Evolutionary conservation across 495 filamentous ascomycete genomes (phyloP), one percentile per base, ranked within the genome.

Genomic region (Hyphodiscus hymeniophilus): DNA sequence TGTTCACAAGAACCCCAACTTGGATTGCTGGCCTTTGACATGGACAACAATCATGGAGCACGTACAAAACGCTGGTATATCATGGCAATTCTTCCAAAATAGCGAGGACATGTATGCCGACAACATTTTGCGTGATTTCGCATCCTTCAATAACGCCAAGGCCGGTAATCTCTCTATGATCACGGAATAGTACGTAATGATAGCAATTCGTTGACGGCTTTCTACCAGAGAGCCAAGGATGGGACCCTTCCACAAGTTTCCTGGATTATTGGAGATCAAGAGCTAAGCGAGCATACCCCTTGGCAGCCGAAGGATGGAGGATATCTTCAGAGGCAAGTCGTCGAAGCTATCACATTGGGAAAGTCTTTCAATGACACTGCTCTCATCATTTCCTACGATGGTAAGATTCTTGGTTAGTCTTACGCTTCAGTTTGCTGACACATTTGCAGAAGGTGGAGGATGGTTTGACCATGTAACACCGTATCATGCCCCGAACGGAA

Each of bases 391-490:
- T 53, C 43, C 18, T 65, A 58, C 24, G 62, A 65, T 42, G 62
- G 55, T 57, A 47, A 46, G 42, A 58, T 64, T 23, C n/a, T n/a
- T n/a, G n/a, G n/a, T n/a, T n/a, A n/a, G n/a, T n/a, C n/a, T n/a
- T n/a, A n/a, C n/a, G n/a, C n/a, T n/a, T n/a, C n/a, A n/a, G n/a
- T n/a, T n/a, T n/a, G n/a, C n/a, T n/a, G n/a, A n/a, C n/a, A n/a
- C n/a, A n/a, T n/a, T n/a, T n/a, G 22, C 20, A 57, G 52, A 65
- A 51, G 54, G 49, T 42, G 62, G 62, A 24, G 62, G 62, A 20
- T 65, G 54, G 51, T 60, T 58, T n/a, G 62, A 65, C 33, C 56
- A 62, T 47, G 62, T 65, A 12, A 43, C 38, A 3, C 62, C 62
- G 2, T 59, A 54, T 38, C 56, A 61, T 28, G 57, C 60, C 11